A percentile compares a stretch with the other conserved stretches of the same genome.
Evolutionary conservation across 371 early-diverging fungal species (phyloP).

Genomic region (Mucor piriformis): DNA sequence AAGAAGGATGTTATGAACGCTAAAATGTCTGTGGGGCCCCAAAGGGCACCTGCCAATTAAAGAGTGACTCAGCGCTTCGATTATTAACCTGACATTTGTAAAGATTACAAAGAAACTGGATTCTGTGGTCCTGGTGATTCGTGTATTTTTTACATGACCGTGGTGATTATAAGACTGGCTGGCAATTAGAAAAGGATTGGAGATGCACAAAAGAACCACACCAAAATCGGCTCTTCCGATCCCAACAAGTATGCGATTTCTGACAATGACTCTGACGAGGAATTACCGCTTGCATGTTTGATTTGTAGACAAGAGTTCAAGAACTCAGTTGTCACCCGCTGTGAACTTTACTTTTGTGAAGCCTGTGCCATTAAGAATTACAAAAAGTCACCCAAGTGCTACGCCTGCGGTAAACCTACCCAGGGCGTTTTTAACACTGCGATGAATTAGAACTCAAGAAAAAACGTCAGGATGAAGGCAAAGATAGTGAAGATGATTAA

Average conservation of each 20-base stretch:
- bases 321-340: conserved; percentile 90
- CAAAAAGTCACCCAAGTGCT: conserved; percentile 87
- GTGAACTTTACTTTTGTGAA: conserved; percentile 95
- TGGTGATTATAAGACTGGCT: conserved; percentile 94
- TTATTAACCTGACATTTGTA: conserved; percentile 98
- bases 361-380: conserved; percentile 85
- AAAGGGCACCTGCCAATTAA: conserved; percentile 80
- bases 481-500: conserved; percentile 41
- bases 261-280: conserved; percentile 57
- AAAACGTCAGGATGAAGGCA: conserved; percentile 36
- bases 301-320: conserved; percentile 89
- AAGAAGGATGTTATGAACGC: conserved; percentile 47
- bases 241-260: conserved; percentile 57
- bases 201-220: conserved; percentile 71
- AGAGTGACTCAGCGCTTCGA: conserved; percentile 90
- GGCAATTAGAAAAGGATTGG: conserved; percentile 96
- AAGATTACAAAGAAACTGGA: conserved; percentile 96
- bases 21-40: conserved; percentile 81
- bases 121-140: conserved; percentile 97
- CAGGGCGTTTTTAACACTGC: conserved; percentile 87
- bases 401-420: conserved; percentile 84
- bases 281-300: conserved; percentile 91
- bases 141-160: conserved; percentile 97
- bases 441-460: conserved; percentile 64
- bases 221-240: conserved; percentile 50